phyloP scores from a whole-genome alignment of 1,139 yeast species.

The Magnusiomyces tetraspermus region DNA sequence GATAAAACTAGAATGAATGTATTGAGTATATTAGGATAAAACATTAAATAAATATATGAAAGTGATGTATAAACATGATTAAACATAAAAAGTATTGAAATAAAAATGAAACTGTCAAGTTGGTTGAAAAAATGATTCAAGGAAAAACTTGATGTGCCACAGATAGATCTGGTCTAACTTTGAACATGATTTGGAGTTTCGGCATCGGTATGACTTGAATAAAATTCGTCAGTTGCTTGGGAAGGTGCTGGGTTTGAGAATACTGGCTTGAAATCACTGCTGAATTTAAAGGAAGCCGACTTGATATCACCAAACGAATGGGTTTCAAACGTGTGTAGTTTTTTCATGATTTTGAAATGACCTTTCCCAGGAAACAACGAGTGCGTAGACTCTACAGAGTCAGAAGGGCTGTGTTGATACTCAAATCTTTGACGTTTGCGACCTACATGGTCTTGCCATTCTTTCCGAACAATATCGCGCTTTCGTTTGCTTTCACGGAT shows the following conservation, averaged over 20 bases:
- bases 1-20: too few species aligned
- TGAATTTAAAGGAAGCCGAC: background rate
- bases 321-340: background rate
- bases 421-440: background rate
- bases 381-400: background rate
- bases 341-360: background rate
- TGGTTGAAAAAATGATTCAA: too few species aligned
- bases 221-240: too few species aligned
- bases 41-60: too few species aligned
- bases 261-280: background rate
- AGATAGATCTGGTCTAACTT: too few species aligned
- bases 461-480: constrained; percentile 4
- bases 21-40: too few species aligned
- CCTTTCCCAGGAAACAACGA: background rate
- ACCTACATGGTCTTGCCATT: constrained; percentile 1
- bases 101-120: too few species aligned
- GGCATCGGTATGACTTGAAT: too few species aligned
- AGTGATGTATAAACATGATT: too few species aligned
- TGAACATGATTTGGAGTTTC: too few species aligned
- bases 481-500: constrained; percentile 7
- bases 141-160: too few species aligned
- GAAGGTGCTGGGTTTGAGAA: background rate
- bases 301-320: background rate
- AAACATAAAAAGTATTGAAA: too few species aligned
- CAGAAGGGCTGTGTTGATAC: background rate